These are phyloP conservation scores for Globisporangium barbulae DNA, from an alignment of 352 stramenopile species.

Conservation along the genomic window DNA sequence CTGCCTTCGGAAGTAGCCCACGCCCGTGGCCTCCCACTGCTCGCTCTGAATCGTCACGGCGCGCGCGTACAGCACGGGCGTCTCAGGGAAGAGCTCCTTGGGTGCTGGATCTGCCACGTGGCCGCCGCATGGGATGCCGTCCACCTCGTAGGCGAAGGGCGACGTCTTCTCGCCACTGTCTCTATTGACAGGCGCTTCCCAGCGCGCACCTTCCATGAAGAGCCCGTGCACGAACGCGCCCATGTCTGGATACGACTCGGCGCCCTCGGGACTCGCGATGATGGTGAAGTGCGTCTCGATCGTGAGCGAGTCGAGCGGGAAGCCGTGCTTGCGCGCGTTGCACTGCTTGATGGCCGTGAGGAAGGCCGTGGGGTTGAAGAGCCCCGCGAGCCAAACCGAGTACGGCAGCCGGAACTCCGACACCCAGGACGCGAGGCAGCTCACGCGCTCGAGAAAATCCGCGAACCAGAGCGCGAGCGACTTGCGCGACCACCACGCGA, in stretches of 20 bases:
- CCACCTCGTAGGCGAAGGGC: constrained; percentile 77
- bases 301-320: constrained; percentile 91
- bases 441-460: constrained; percentile 72
- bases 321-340: constrained; percentile 79
- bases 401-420: constrained; percentile 66
- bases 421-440: constrained; percentile 68
- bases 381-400: constrained; percentile 77
- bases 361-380: constrained; percentile 85
- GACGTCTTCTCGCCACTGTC: constrained; percentile 76
- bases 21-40: constrained; percentile 92
- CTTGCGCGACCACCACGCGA: constrained; percentile 87
- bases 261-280: constrained; percentile 48
- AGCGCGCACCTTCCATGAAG: constrained; percentile 94
- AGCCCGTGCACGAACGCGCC: constrained; percentile 94
- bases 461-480: constrained; percentile 73
- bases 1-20: constrained; percentile 91
- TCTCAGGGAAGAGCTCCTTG: constrained; percentile 90
- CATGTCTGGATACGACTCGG: constrained; percentile 72
- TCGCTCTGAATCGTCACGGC: constrained; percentile 85
- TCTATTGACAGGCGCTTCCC: constrained; percentile 52
- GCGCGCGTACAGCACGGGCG: constrained; percentile 93
- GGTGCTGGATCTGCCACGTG: constrained; percentile 87
- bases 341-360: constrained; percentile 84
- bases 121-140: constrained; percentile 85
- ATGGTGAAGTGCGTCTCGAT: constrained; percentile 94